Base-by-base conservation (phyloP, 208 protist genomes). In the Leishmania martiniquensis region DNA sequence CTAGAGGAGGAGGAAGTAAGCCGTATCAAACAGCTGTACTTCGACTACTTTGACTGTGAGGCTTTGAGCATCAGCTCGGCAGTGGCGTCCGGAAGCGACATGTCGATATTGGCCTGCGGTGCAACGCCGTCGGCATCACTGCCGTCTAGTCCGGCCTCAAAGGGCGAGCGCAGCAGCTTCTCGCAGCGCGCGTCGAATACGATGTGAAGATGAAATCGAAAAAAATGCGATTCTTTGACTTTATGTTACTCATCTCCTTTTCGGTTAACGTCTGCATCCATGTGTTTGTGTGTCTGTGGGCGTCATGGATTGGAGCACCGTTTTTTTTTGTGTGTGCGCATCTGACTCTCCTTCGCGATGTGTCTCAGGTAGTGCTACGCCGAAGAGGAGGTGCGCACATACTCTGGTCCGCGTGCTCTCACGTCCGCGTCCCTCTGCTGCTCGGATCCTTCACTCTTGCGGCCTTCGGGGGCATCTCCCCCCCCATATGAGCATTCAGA, bases 21-120 rank as follows among this genome's bases (percentile, higher is more conserved):
- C 49, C 77, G 89, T 42, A 85, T 97, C 44, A 91, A 91, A 68
- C 93, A 97, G 70, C 78, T 97, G 32, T 97, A 97, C 78, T 97
- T 97, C 85, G 91, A 97, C 84, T 97, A 95, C 73, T 97, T 91
- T 57, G 93, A 97, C 63, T 97, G 93, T 63, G 91, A 97, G 80
- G 83, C 89, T 51, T 72, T 93, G 6, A 86, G 82, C 37, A 80
- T 91, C 17, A 70, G 59, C 45, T 80, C 69, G 9, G 68, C 68
- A 9, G 39, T 67, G 29, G 42, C 51, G 44, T 86, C 78, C 0
- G 34, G 54, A 20, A 80, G 57, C 45, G 74, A 80, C 29, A 82
- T 51, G 44, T 80, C 75, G 15, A 37, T 81, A 9, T 78, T 77
- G 13, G 72, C 62, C 15, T 52, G 45, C 32, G 63, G 44, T 45